Evolutionary conservation across 495 filamentous ascomycete species (phyloP).

Genomic region (Amniculicola lignicola): DNA sequence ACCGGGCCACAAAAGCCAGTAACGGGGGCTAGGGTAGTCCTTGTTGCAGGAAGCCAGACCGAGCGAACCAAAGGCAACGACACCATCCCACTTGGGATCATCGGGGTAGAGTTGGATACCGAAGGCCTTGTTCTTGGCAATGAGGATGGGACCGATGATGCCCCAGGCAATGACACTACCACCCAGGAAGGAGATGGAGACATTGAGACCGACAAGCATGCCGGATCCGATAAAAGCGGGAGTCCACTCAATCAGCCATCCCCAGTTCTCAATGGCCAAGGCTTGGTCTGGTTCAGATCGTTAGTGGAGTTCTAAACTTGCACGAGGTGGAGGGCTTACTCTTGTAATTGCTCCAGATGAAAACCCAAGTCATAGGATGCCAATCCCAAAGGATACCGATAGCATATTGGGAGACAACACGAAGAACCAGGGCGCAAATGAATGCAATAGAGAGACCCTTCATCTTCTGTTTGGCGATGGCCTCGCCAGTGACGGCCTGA

Average conservation of each 20-base stretch:
- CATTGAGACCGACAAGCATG: conserved; percentile 64
- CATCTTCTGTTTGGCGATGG: conserved; percentile 58
- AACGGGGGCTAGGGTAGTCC: conserved; percentile 55
- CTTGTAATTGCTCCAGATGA: conserved; percentile 57
- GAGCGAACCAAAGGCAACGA: conserved; percentile 52
- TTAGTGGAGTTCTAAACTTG: background rate
- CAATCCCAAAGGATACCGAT: conserved; percentile 65
- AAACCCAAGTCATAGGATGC: conserved; percentile 64
- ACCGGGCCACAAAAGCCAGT: conserved; percentile 66
- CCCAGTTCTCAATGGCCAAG: conserved; percentile 62
- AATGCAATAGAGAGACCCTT: conserved; percentile 56
- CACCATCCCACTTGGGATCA: conserved; percentile 52
- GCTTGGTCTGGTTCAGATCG: too few species aligned
- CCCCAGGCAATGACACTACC: conserved; percentile 63
- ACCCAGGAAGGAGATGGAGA: conserved; percentile 59
- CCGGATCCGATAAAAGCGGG: conserved; percentile 66
- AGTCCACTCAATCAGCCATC: conserved; percentile 62
- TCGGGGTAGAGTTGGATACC: conserved; percentile 32
- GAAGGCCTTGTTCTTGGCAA: background rate
- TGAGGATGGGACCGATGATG: background rate
- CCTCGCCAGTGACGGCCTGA: conserved; percentile 50
- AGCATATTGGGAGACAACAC: conserved; percentile 60
- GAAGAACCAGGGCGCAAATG: conserved; percentile 47
- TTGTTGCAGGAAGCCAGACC: conserved; percentile 44
- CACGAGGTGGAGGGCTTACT: conserved; percentile 24